These are phyloP conservation scores for Fusarium oligoseptatum DNA, from an alignment of 2,329 filamentous ascomycete genomes.

Conservation along the genomic window DNA sequence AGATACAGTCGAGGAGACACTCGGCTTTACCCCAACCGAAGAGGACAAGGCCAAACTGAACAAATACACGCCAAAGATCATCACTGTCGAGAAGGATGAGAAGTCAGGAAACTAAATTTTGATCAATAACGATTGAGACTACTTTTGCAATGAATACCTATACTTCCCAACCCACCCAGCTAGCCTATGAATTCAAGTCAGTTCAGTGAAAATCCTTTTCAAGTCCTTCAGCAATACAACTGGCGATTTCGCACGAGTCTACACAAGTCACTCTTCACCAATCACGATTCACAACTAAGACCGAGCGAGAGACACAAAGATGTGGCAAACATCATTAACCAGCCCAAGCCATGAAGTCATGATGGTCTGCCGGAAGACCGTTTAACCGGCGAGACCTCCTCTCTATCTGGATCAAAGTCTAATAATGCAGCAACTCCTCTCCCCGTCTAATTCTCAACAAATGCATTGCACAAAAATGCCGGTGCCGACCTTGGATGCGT, in stretches of 20 bases:
- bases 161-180: not conserved
- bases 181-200: too few species aligned
- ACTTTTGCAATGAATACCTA: not conserved
- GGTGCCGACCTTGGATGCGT: constrained; percentile 49
- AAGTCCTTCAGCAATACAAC: not conserved
- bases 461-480: constrained; percentile 52
- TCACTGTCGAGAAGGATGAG: constrained; percentile 64
- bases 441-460: constrained; percentile 54
- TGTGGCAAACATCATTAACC: constrained; percentile 51
- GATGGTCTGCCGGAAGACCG: constrained; percentile 48
- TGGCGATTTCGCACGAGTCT: not conserved
- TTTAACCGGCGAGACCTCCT: constrained; percentile 46
- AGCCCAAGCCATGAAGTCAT: constrained; percentile 53
- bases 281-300: constrained; percentile 30
- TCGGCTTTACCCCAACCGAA: constrained; percentile 79
- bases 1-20: constrained; percentile 78
- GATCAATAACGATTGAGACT: not conserved
- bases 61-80: constrained; percentile 72
- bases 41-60: constrained; percentile 78
- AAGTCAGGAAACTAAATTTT: constrained; percentile 16
- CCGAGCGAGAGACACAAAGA: constrained; percentile 1
- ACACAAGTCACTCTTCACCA: not conserved
- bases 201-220: not conserved
- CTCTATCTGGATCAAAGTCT: constrained; percentile 58
- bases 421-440: constrained; percentile 56